These are phyloP conservation scores for Priceomyces haplophilus DNA, from an alignment of 805 yeast species.

Conservation along the genomic window DNA sequence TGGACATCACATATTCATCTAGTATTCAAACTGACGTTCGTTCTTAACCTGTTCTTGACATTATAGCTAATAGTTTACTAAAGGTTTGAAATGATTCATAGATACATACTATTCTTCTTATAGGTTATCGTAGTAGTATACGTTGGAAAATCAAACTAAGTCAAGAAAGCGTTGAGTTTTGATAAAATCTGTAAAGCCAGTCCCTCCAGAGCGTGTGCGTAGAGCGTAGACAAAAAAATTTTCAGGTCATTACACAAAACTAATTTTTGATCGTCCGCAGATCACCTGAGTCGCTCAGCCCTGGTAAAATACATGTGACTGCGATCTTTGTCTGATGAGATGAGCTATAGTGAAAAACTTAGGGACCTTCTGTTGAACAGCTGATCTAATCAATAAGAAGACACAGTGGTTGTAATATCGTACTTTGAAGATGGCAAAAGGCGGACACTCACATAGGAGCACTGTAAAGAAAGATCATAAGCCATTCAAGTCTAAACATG, in stretches of 20 bases:
- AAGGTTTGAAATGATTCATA: no score
- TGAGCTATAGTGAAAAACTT: slow-evolving; percentile 1
- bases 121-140: neutral
- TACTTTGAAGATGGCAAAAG: slow-evolving; percentile 25
- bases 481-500: slow-evolving; percentile 86
- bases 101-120: slow-evolving; percentile 1
- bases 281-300: slow-evolving; percentile 8
- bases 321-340: neutral
- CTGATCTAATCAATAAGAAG: neutral
- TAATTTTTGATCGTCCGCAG: neutral
- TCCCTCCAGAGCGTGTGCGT: slow-evolving; percentile 3
- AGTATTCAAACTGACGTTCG: no score
- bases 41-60: no score
- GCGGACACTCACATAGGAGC: slow-evolving; percentile 76
- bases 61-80: no score
- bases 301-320: slow-evolving; percentile 12
- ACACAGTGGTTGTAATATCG: neutral
- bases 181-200: neutral
- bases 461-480: slow-evolving; percentile 83
- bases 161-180: neutral
- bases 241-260: slow-evolving; percentile 13
- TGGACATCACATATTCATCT: no score
- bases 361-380: neutral
- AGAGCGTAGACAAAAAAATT: slow-evolving; percentile 8
- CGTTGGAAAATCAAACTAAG: neutral